phyloP scores from a whole-genome alignment of 31 red algal genomes.

The Asparagopsis taxiformis region DNA sequence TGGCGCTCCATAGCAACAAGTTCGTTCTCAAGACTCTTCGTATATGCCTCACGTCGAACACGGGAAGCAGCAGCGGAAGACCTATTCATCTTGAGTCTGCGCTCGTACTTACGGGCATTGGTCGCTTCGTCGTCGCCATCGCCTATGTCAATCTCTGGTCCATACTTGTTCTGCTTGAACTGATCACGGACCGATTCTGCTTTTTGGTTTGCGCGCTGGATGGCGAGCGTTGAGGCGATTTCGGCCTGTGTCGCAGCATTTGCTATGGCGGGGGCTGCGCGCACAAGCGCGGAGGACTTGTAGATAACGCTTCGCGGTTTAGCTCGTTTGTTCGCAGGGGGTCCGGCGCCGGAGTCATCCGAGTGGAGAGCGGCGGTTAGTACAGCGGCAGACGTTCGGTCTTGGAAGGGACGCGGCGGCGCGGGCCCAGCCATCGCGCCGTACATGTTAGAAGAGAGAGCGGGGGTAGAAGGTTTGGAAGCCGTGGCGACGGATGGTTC shows the following conservation, averaged over 20 bases:
- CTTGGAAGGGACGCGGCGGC: too few species aligned
- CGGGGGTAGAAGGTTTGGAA: too few species aligned
- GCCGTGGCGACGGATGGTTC: too few species aligned
- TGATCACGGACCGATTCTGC: constrained; percentile 41
- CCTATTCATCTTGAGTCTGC: constrained; percentile 49
- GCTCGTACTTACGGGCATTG: constrained; percentile 59
- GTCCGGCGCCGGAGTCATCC: too few species aligned
- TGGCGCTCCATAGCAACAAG: constrained; percentile 19
- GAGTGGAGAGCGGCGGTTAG: too few species aligned
- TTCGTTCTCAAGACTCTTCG: constrained; percentile 43
- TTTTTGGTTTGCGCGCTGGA: constrained; percentile 18
- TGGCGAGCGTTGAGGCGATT: constrained; percentile 11
- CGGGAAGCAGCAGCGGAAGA: constrained; percentile 45
- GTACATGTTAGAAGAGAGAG: too few species aligned
- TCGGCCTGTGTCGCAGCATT: background rate
- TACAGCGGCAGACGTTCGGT: too few species aligned
- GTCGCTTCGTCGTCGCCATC: constrained; percentile 19
- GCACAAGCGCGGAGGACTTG: constrained; percentile 20
- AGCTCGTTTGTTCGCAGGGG: too few species aligned
- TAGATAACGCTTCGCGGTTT: constrained; percentile 32
- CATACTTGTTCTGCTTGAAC: constrained; percentile 20
- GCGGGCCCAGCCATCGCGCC: too few species aligned
- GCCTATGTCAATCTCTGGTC: background rate
- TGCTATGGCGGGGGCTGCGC: constrained; percentile 35
- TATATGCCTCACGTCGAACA: constrained; percentile 48